Conservation (phyloP, 768 basidiomycete species). For the Pulveroboletus sp. region DNA sequence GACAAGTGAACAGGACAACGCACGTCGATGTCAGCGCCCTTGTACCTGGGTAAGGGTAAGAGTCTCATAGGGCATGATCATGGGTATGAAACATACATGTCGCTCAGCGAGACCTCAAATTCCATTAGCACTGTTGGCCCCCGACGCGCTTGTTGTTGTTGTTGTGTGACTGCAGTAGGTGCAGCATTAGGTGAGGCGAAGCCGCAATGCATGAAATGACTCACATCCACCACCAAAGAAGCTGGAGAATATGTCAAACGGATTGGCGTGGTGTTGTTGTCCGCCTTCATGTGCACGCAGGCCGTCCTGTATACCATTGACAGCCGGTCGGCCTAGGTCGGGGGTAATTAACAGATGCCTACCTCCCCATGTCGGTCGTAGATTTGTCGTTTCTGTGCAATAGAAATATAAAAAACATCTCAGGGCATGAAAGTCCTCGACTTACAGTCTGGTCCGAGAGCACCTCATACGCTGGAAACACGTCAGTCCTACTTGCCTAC, state of each 20-base stretch:
- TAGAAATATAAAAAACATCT: background rate
- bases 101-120: constrained; percentile 83
- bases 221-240: constrained; percentile 87
- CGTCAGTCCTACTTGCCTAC: constrained; percentile 4
- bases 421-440: background rate
- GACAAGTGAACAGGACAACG: constrained; percentile 16
- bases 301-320: constrained; percentile 60
- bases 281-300: constrained; percentile 89
- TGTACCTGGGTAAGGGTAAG: constrained; percentile 53
- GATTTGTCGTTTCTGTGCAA: constrained; percentile 77
- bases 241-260: constrained; percentile 90
- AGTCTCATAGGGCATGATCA: background rate
- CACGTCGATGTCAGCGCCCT: constrained; percentile 82
- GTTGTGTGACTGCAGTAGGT: constrained; percentile 19
- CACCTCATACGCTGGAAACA: constrained; percentile 80
- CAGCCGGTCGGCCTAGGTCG: constrained; percentile 4
- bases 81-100: constrained; percentile 56
- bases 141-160: constrained; percentile 68
- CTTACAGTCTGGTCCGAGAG: constrained; percentile 80
- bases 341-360: constrained; percentile 8
- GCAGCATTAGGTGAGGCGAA: background rate
- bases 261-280: constrained; percentile 72
- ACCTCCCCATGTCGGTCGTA: constrained; percentile 95
- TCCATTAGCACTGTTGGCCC: constrained; percentile 78
- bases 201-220: constrained; percentile 24